A percentile compares a stretch with the other conserved stretches of the same genome.
These are phyloP conservation scores for Botryotinia calthae DNA, from an alignment of 2,329 filamentous ascomycete genomes.

Conservation along the genomic window DNA sequence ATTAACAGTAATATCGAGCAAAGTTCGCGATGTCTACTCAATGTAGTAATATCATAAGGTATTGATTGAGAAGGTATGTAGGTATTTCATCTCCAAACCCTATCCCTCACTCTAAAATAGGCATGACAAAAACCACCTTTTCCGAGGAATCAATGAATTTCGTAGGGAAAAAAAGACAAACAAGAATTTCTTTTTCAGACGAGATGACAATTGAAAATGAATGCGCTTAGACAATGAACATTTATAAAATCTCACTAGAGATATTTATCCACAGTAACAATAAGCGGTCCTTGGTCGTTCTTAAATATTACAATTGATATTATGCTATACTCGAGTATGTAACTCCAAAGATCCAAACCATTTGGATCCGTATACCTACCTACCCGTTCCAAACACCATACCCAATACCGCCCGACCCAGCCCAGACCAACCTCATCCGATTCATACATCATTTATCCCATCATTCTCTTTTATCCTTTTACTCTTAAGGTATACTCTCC, in stretches of 20 bases:
- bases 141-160: background rate
- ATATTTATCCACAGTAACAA: background rate
- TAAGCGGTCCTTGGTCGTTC: too few species aligned
- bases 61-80: background rate
- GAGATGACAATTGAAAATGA: background rate
- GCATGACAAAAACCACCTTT: background rate
- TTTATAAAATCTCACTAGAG: background rate
- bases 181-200: background rate
- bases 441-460: background rate
- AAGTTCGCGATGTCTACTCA: background rate
- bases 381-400: background rate
- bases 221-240: background rate
- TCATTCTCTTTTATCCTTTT: background rate
- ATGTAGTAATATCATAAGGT: background rate
- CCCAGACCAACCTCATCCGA: background rate
- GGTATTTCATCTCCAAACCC: too few species aligned
- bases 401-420: background rate
- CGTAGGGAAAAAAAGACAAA: background rate
- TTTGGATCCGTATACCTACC: background rate
- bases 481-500: constrained; percentile 8
- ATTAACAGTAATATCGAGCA: background rate
- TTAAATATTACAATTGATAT: constrained; percentile 1
- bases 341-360: too few species aligned
- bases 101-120: background rate
- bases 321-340: background rate